Percentiles rank a stretch among this genome's conserved stretches.
phyloP scores from a whole-genome alignment of 2,329 filamentous ascomycete genomes.

The Paramyrothecium roridum region DNA sequence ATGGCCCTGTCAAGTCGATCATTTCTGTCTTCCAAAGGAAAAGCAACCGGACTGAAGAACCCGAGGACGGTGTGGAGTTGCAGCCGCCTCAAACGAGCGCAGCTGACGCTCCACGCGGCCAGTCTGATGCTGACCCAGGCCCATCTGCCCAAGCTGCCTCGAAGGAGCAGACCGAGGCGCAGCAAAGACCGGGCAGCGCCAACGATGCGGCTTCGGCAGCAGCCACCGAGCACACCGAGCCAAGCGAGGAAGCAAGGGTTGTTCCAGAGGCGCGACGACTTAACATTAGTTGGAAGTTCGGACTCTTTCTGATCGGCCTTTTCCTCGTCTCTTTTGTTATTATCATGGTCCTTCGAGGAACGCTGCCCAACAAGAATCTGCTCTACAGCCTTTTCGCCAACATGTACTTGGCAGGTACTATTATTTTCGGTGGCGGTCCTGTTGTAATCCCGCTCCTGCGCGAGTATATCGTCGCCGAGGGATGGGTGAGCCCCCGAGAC shows the following conservation, averaged over 20 bases:
- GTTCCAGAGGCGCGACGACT: conserved; percentile 23
- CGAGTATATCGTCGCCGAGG: conserved; percentile 61
- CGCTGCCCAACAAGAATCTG: conserved; percentile 35
- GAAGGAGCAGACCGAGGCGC: neutral
- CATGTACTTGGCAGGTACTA: conserved; percentile 70
- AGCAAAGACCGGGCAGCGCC: neutral
- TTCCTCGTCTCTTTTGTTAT: conserved; percentile 54
- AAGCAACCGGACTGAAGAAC: neutral
- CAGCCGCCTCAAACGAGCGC: neutral
- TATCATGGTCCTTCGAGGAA: conserved; percentile 51
- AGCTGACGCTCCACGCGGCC: neutral
- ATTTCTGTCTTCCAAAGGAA: neutral
- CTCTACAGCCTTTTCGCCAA: conserved; percentile 65
- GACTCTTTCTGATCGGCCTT: conserved; percentile 28
- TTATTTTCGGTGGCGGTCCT: conserved; percentile 63
- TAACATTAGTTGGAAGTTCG: conserved; percentile 34
- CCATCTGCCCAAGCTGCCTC: neutral
- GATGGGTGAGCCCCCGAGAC: conserved; percentile 68
- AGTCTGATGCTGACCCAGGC: neutral
- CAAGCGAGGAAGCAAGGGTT: conserved; percentile 13
- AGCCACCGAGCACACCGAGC: neutral
- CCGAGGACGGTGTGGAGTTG: neutral
- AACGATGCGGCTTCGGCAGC: neutral
- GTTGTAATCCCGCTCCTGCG: conserved; percentile 63
- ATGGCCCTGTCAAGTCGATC: conserved; percentile 21